Base-by-base conservation (phyloP, 2,329 filamentous ascomycete species). In the Pseudogymnoascus sp. region DNA sequence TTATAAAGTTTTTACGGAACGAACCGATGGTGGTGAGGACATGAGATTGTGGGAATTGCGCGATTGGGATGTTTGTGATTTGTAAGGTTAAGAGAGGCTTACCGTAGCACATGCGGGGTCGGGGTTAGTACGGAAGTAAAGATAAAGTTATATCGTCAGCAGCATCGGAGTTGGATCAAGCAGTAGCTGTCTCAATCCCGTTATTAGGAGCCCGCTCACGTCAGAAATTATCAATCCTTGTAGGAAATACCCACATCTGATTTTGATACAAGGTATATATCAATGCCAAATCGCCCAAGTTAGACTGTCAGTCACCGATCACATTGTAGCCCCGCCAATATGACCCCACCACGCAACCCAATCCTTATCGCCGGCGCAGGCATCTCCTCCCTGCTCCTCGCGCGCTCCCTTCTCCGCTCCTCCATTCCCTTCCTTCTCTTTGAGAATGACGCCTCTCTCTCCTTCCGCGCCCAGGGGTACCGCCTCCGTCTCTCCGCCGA, bases 391-490 rank as follows among this genome's bases (percentile, higher is more conserved):
- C 70, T 77, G 4, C 66, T 77, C 1, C 70, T 78, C 4, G 76
- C 70, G 4, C 74, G 74, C 61, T 71, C 72, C 6, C 71, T 78
- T 13, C 70, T 66, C 10, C 68, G 70, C 2, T 68, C 68, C 31
- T 66, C 64, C 0, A 77, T 77, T 21, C 75, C 76, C 2, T 77
- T 76, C 66, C 63, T 68, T 5, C 67, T 78, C 29, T 78, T 73
- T 65, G 76, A 78, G 67, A 74, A 77, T 13, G 79, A 81, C 65
- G 71, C 72, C n/a, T 77, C 74, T 2, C 71, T 79, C n/a, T 70
- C 76, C 0, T 85, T 84, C 66, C 84, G 85, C 48, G 83, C 80
- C 0, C 85, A 88, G 68, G 85, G 85, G 0, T 87, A 88, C 71
- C 74, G 84, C 2, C 74, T 87, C 5, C 81, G 84, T 10, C 76